Evolutionary conservation across 345 rosid genomes (phyloP).

Genomic region (Salix exigua): DNA sequence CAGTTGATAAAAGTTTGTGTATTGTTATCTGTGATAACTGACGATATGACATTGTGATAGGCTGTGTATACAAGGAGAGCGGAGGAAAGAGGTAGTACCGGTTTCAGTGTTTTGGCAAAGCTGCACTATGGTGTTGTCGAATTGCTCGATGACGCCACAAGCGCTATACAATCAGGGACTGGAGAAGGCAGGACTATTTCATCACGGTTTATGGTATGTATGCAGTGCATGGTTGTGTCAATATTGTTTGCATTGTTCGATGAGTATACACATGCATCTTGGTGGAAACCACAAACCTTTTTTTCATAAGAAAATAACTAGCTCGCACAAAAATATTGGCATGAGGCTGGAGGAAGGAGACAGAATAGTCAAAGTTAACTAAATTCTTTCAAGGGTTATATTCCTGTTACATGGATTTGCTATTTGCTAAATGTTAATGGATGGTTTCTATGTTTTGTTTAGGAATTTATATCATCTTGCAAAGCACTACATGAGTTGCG

Average conservation of each 20-base stretch:
- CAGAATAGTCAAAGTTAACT: not conserved
- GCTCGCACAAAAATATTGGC: not conserved
- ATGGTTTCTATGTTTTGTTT: conserved; percentile 10
- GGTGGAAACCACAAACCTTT: not conserved
- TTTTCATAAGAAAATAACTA: too few species aligned
- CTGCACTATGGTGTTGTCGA: conserved; percentile 63
- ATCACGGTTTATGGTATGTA: conserved; percentile 47
- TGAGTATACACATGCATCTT: not conserved
- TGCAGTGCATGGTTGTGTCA: not conserved
- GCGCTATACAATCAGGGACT: conserved; percentile 29
- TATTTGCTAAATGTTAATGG: not conserved
- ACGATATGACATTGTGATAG: conserved; percentile 25
- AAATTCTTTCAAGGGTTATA: not conserved
- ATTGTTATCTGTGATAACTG: conserved; percentile 2
- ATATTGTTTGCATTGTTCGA: not conserved
- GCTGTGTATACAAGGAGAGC: conserved; percentile 58
- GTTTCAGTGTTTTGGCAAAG: conserved; percentile 51
- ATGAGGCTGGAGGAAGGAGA: not conserved
- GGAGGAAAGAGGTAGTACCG: conserved; percentile 53
- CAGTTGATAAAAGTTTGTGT: not conserved
- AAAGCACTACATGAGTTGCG: conserved; percentile 60
- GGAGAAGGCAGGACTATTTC: conserved; percentile 53
- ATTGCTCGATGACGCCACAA: conserved; percentile 50
- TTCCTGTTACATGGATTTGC: not conserved
- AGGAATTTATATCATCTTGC: conserved; percentile 59